Evolutionary conservation across 2,329 filamentous ascomycete genomes (phyloP).

Genomic region (Hymenoscyphus infarciens): DNA sequence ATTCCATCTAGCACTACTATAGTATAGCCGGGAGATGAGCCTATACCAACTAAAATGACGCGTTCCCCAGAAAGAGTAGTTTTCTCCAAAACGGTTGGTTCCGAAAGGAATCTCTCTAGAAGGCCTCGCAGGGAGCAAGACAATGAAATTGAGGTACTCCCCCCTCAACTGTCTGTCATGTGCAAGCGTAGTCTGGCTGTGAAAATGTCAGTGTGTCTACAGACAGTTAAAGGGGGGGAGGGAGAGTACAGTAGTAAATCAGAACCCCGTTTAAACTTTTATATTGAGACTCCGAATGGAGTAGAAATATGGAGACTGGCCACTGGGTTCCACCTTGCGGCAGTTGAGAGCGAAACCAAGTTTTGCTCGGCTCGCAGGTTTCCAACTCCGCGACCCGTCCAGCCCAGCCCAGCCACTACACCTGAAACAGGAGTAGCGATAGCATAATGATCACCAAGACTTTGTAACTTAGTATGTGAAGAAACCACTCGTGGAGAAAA

Average conservation of each 20-base stretch:
- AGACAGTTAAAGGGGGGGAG: too few species aligned
- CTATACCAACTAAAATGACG: background rate
- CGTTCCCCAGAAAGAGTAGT: background rate
- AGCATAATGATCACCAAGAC: background rate
- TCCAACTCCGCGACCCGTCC: background rate
- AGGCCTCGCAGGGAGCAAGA: background rate
- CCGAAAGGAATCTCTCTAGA: background rate
- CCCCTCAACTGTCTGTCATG: too few species aligned
- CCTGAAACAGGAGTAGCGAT: background rate
- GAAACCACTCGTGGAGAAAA: background rate
- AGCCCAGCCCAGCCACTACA: background rate
- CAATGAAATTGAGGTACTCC: background rate
- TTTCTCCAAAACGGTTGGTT: background rate
- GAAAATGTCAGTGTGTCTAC: too few species aligned
- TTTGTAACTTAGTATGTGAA: background rate
- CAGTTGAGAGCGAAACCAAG: background rate
- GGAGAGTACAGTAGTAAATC: too few species aligned
- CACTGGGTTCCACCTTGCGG: background rate
- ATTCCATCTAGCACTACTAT: background rate
- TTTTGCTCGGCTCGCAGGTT: background rate
- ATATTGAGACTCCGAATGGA: slow-evolving; percentile 2
- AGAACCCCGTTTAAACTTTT: background rate
- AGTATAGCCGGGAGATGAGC: background rate
- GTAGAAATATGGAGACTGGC: background rate
- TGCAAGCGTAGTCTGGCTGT: too few species aligned